phyloP scores from a whole-genome alignment of 1,139 yeast genomes.

The Lodderomyces elongisporus region DNA sequence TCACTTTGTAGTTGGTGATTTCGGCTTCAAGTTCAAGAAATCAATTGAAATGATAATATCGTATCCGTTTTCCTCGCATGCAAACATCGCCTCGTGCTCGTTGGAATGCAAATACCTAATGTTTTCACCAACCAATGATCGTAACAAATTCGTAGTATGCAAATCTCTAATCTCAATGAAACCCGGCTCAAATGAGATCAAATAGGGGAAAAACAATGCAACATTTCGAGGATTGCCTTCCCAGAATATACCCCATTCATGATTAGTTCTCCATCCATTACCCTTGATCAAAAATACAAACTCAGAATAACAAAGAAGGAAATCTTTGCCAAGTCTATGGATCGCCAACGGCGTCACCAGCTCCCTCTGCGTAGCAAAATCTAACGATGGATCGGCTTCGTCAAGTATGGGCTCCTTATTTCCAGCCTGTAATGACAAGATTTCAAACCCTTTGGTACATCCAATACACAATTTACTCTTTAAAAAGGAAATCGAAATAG shows the following conservation, averaged over 20 bases:
- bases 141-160: slow-evolving; percentile 75
- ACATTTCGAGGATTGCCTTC: slow-evolving; percentile 92
- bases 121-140: slow-evolving; percentile 93
- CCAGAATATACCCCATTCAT: slow-evolving; percentile 95
- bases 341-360: slow-evolving; percentile 82
- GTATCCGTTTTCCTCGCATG: slow-evolving; percentile 84
- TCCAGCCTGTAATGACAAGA: slow-evolving; percentile 75
- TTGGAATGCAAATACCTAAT: slow-evolving; percentile 83
- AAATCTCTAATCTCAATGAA: slow-evolving; percentile 92
- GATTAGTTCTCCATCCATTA: slow-evolving; percentile 94
- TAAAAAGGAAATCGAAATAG: slow-evolving; percentile 84
- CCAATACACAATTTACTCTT: slow-evolving; percentile 90
- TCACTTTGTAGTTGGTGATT: slow-evolving; percentile 2
- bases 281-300: slow-evolving; percentile 91
- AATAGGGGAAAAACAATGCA: slow-evolving; percentile 90
- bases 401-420: slow-evolving; percentile 76
- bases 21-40: slow-evolving; percentile 53
- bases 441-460: slow-evolving; percentile 93
- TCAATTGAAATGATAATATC: slow-evolving; percentile 90
- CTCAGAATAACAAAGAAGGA: slow-evolving; percentile 81
- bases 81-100: slow-evolving; percentile 91
- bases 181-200: slow-evolving; percentile 82
- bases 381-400: slow-evolving; percentile 95
- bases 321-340: slow-evolving; percentile 83
- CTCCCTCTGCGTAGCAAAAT: slow-evolving; percentile 87